Evolutionary conservation across 2,329 filamentous ascomycete genomes (phyloP).

Genomic region (Pyrenochaeta sp.): DNA sequence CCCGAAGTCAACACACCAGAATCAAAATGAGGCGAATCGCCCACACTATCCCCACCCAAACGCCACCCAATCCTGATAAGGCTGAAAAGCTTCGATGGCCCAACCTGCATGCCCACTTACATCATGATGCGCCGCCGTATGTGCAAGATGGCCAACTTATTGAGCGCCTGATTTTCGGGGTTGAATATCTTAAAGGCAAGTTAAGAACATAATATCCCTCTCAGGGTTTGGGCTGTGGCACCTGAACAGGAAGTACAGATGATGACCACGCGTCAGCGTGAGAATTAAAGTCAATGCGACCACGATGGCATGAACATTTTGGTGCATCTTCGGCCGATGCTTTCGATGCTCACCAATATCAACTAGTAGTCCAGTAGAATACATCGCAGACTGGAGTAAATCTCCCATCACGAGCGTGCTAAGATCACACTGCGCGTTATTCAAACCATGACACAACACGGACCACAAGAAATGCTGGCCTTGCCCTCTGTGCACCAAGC

Average conservation of each 20-base stretch:
- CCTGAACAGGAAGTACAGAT: not conserved
- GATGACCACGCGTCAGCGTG: not conserved
- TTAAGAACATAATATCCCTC: not conserved
- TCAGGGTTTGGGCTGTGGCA: not conserved
- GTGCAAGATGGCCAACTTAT: constrained; percentile 8
- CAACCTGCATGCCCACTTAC: constrained; percentile 18
- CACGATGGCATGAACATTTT: too few relatives aligned
- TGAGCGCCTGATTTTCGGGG: not conserved
- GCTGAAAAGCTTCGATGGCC: constrained; percentile 29
- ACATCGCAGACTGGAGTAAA: not conserved
- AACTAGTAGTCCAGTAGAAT: not conserved
- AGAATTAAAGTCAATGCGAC: too few relatives aligned
- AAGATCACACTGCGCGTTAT: not conserved
- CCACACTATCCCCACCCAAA: constrained; percentile 8
- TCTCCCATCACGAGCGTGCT: not conserved
- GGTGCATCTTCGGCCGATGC: not conserved
- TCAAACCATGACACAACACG: not conserved
- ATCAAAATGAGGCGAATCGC: constrained; percentile 12
- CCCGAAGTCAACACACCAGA: constrained; percentile 5
- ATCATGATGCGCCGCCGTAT: constrained; percentile 26
- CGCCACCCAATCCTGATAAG: constrained; percentile 19
- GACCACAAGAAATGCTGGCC: not conserved
- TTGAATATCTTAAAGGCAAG: not conserved
- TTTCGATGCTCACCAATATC: not conserved
- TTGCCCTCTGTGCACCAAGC: not conserved